These are phyloP conservation scores for Podila minutissima DNA, from an alignment of 192 early-diverging fungal species.

Conservation along the genomic window DNA sequence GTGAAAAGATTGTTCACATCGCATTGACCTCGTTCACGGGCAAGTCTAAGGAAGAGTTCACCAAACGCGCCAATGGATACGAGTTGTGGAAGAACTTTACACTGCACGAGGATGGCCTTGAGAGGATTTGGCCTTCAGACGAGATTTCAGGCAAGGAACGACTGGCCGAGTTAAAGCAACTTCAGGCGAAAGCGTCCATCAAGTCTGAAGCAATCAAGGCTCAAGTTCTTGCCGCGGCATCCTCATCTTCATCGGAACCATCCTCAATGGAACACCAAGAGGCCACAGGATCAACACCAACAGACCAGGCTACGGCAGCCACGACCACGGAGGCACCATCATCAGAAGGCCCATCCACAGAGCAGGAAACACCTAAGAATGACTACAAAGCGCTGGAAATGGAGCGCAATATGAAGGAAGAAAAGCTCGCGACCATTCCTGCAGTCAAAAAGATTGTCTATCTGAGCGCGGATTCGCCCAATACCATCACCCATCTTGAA, in stretches of 20 bases:
- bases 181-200: constrained; percentile 14
- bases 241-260: background rate
- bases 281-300: background rate
- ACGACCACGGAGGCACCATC: background rate
- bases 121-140: constrained; percentile 47
- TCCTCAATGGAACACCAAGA: background rate
- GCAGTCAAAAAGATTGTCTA: constrained; percentile 80
- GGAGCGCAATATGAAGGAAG: constrained; percentile 34
- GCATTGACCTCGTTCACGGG: constrained; percentile 69
- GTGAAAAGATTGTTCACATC: constrained; percentile 62
- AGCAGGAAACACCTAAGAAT: background rate
- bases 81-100: constrained; percentile 63
- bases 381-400: constrained; percentile 15
- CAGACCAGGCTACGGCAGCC: background rate
- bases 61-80: constrained; percentile 51
- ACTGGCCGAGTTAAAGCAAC: constrained; percentile 48
- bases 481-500: constrained; percentile 74
- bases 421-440: constrained; percentile 51
- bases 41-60: constrained; percentile 59
- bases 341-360: background rate
- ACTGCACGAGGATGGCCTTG: constrained; percentile 36
- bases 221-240: constrained; percentile 11
- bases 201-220: constrained; percentile 43
- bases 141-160: constrained; percentile 42
- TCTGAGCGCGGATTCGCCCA: constrained; percentile 88